A percentile compares a stretch with the other conserved stretches of the same genome.
Conservation (phyloP, 352 stramenopile genomes). For the Pythium oligandrum region DNA sequence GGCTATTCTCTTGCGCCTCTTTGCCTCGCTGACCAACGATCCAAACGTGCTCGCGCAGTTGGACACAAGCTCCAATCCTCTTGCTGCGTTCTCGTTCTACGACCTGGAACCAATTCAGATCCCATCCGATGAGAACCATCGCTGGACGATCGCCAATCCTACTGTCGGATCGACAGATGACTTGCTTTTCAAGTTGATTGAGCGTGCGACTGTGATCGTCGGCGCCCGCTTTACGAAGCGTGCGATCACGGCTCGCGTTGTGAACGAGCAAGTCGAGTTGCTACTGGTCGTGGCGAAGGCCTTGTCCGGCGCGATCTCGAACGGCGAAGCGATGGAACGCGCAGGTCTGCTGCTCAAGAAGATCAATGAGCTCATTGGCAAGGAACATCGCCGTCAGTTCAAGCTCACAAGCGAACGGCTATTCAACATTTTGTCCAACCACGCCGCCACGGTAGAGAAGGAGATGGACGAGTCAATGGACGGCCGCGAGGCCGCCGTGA, state of each 20-base stretch:
- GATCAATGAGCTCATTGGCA: conserved; percentile 34
- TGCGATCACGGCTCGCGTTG: conserved; percentile 33
- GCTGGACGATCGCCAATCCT: conserved; percentile 23
- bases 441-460: conserved; percentile 17
- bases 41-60: conserved; percentile 9
- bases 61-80: neutral
- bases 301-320: conserved; percentile 33
- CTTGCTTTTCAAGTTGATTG: conserved; percentile 51
- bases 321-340: conserved; percentile 39
- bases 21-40: conserved; percentile 19
- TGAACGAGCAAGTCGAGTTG: conserved; percentile 57
- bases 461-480: conserved; percentile 18
- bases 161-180: conserved; percentile 34
- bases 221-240: conserved; percentile 54
- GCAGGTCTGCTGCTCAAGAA: conserved; percentile 29
- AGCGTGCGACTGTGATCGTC: conserved; percentile 52
- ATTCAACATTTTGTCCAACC: conserved; percentile 6
- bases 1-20: conserved; percentile 53
- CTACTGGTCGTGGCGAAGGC: conserved; percentile 57
- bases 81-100: conserved; percentile 54
- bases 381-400: conserved; percentile 52
- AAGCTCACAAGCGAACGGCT: conserved; percentile 39
- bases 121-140: conserved; percentile 26
- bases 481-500: conserved; percentile 27
- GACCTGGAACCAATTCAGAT: conserved; percentile 30